Evolutionary conservation across 495 filamentous ascomycete genomes (phyloP).

Genomic region (Trichoderma orchidacearum): DNA sequence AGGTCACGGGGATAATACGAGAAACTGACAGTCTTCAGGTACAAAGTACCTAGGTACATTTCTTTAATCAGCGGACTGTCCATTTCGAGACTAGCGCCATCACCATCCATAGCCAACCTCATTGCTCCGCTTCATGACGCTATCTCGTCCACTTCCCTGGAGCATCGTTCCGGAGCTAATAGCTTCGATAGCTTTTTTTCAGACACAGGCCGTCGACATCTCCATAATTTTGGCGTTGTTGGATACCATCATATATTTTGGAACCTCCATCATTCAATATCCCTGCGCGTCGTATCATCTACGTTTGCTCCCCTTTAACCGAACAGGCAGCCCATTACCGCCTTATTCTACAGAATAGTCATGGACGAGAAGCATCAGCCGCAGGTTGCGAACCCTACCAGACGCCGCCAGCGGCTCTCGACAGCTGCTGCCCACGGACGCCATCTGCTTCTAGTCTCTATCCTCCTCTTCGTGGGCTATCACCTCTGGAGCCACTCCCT

Average conservation of each 20-base stretch:
- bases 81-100: background rate
- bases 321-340: background rate
- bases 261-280: background rate
- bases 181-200: no score
- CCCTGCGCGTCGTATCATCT: background rate
- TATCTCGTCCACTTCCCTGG: background rate
- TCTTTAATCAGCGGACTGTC: background rate
- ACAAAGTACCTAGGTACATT: background rate
- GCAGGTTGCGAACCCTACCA: constrained; percentile 1
- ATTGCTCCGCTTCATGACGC: background rate
- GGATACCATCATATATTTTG: no score
- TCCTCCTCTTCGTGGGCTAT: background rate
- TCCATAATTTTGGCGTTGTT: no score
- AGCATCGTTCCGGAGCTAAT: background rate
- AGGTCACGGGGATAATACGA: no score
- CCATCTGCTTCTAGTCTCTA: background rate
- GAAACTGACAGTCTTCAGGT: no score
- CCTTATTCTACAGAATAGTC: background rate
- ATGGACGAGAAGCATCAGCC: constrained; percentile 22
- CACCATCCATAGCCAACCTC: background rate
- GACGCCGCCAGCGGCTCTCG: background rate
- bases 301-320: background rate
- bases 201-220: no score
- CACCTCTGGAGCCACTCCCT: background rate
- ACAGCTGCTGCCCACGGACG: background rate